phyloP scores from a whole-genome alignment of 257 asterid genomes.

The Lycium barbarum region DNA sequence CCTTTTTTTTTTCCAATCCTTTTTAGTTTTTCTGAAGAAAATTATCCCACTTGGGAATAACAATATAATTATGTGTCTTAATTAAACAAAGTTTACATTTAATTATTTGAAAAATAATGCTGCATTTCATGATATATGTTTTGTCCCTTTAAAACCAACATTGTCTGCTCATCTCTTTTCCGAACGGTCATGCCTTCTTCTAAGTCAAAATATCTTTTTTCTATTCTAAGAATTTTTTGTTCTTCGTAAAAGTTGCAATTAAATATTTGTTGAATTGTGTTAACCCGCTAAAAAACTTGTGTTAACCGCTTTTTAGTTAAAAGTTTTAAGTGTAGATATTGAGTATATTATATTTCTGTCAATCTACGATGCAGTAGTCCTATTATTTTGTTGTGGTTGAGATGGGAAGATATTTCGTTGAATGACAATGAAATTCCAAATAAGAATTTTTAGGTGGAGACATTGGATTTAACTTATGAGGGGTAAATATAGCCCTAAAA shows the following conservation, averaged over 20 bases:
- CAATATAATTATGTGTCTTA: background rate
- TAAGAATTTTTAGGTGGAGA: too few relatives aligned
- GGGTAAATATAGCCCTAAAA: too few relatives aligned
- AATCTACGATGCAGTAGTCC: background rate
- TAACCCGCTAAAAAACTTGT: too few relatives aligned
- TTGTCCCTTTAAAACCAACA: slow-evolving; percentile 18
- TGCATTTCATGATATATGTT: background rate
- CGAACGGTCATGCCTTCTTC: background rate
- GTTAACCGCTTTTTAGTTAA: too few relatives aligned
- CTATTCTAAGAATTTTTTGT: too few relatives aligned
- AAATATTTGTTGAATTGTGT: background rate
- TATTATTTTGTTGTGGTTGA: background rate
- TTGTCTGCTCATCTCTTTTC: background rate
- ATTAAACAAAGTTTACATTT: background rate
- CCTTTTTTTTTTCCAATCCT: background rate
- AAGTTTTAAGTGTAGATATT: too few relatives aligned
- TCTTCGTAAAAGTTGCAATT: too few relatives aligned
- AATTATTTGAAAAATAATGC: background rate
- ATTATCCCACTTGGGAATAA: background rate
- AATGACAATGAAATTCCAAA: background rate
- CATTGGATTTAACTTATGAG: too few relatives aligned
- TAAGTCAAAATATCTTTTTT: background rate
- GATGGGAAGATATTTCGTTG: background rate
- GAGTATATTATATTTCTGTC: too few relatives aligned
- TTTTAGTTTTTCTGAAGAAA: background rate